phyloP scores from a whole-genome alignment of 352 stramenopile genomes.

The Thraustochytrium striatum region DNA sequence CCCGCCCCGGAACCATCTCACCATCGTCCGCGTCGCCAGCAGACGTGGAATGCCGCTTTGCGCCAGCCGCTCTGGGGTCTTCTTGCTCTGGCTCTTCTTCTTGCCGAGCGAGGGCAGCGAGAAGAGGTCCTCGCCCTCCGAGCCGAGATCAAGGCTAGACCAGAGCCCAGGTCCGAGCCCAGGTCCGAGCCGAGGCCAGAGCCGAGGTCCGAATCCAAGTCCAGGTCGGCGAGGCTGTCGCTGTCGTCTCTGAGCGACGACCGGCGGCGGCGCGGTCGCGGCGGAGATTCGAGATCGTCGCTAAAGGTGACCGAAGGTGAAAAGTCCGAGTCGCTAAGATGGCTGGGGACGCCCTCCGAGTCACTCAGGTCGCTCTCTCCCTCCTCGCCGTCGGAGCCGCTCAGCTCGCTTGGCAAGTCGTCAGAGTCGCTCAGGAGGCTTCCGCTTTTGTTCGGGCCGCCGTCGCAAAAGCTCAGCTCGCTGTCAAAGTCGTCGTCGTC shows the following conservation, averaged over 20 bases:
- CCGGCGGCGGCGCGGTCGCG: neutral
- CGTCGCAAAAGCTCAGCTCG: neutral
- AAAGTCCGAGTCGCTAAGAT: too few relatives aligned
- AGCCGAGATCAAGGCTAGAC: neutral
- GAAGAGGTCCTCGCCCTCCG: neutral
- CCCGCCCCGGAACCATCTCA: neutral
- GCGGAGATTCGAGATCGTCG: neutral
- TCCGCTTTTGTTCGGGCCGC: neutral
- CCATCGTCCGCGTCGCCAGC: neutral
- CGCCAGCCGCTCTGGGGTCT: neutral
- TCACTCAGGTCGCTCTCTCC: too few relatives aligned
- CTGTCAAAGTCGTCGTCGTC: slow-evolving; percentile 20
- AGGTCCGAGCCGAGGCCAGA: neutral
- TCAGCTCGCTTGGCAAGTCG: neutral
- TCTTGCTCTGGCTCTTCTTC: too few relatives aligned
- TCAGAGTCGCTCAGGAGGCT: too few relatives aligned
- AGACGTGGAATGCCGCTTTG: neutral
- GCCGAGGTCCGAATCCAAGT: neutral
- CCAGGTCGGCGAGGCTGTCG: neutral
- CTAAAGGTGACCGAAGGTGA: neutral
- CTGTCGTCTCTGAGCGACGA: neutral
- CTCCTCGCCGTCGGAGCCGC: neutral
- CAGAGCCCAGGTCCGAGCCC: neutral
- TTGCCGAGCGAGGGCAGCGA: neutral
- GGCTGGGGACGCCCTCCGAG: too few relatives aligned